These are phyloP conservation scores for Boehmeria nivea DNA, from an alignment of 306 rosid genomes.

Conservation along the genomic window DNA sequence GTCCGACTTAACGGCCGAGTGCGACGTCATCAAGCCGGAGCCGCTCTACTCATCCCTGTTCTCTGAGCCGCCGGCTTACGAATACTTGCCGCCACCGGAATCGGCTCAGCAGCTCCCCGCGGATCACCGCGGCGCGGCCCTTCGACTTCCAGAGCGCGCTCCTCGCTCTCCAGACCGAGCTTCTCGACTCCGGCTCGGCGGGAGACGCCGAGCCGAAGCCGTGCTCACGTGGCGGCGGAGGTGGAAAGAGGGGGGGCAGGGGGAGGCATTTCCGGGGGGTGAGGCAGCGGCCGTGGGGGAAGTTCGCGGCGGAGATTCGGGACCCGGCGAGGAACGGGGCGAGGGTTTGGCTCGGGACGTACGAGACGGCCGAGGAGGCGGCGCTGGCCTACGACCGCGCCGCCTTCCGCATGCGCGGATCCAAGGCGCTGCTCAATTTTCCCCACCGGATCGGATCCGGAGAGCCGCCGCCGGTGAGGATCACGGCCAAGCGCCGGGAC, in stretches of 20 bases:
- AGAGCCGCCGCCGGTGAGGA: slow-evolving; percentile 43
- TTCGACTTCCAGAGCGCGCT: background rate
- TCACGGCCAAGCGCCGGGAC: slow-evolving; percentile 38
- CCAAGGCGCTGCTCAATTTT: slow-evolving; percentile 56
- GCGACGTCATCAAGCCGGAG: slow-evolving; percentile 1
- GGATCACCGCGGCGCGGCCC: background rate
- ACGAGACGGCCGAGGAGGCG: slow-evolving; percentile 57
- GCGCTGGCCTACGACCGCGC: slow-evolving; percentile 60
- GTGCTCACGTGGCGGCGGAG: background rate
- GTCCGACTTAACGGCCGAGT: slow-evolving; percentile 7
- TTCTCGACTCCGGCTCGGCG: no score
- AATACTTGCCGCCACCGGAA: background rate
- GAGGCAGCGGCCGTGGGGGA: slow-evolving; percentile 54
- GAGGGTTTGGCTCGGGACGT: slow-evolving; percentile 58
- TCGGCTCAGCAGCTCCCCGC: background rate
- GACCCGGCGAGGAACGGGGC: slow-evolving; percentile 52
- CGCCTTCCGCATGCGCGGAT: slow-evolving; percentile 45
- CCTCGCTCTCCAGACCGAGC: background rate
- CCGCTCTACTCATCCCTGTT: background rate
- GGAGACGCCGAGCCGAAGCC: background rate
- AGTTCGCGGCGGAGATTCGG: slow-evolving; percentile 53
- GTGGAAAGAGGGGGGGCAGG: background rate
- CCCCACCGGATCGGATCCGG: slow-evolving; percentile 45
- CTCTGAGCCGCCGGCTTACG: background rate
- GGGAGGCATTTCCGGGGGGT: slow-evolving; percentile 48